Base-by-base conservation (phyloP, 2,329 filamentous ascomycete species). In the Penicillium occitanis region DNA sequence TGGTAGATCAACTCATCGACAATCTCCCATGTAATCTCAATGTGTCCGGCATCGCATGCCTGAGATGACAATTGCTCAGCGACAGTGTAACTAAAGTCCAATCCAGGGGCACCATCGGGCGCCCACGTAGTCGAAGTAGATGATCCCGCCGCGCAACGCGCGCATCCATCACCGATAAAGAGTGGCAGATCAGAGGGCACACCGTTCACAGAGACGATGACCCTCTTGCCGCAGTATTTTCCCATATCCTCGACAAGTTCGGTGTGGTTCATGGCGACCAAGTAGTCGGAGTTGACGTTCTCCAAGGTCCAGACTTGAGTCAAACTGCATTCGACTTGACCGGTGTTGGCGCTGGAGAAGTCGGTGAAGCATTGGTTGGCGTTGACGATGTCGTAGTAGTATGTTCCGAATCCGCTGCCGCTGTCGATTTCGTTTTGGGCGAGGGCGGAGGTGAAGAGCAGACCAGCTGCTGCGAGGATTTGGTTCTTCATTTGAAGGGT, bases 1-100 rank as follows among this genome's bases (percentile, higher is more conserved):
- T 48, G 60, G 14, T 63, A 66, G 51, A 66, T n/a, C 37, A 57
- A 37, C 59, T 66, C 64, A 48, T 66, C 64, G 22, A 66, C 59
- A n/a, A 66, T 57, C n/a, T 66, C 64, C 64, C 64, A 66, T 5
- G 58, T 63, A 35, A 66, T 58, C 28, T 66, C 64, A 30, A 66
- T 66, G 8, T 66, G 64, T 0, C 64, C 64, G 17, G 30, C 64
- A 48, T 48, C 53, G 19, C 64, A 66, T 28, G 64, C 64, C 14
- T 44, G 6, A 2, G 35, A 48, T 1, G 59, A 63, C 44, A 66
- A 40, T 13, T 66, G 13, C 25, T 59, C 59, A 19, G 59, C 40
- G 17, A 66, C 64, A 1, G 50, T 33, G 35, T 57, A 62, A 13
- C 64, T 66, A 14, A 66, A 66, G 33, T 66, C 64, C 13, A 66